A percentile compares a stretch with the other conserved stretches of the same genome.
phyloP scores from a whole-genome alignment of 1,284 basidiomycete species.

The Ganoderma meredithae region DNA sequence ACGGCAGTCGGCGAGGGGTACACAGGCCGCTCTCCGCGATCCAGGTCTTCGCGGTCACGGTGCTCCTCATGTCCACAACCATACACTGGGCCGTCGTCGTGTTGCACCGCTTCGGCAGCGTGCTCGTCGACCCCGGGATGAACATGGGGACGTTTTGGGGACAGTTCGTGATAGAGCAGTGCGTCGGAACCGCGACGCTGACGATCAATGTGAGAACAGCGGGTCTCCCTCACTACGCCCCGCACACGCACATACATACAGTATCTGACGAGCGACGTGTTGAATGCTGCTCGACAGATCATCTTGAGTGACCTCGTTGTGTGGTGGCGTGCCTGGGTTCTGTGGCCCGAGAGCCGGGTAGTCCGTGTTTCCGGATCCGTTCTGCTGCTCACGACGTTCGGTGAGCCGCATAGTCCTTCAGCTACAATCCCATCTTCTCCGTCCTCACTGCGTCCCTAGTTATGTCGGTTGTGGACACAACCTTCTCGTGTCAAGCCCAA shows the following conservation, averaged over 20 bases:
- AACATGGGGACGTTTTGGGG: not conserved
- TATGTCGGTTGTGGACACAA: not conserved
- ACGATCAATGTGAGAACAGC: not conserved
- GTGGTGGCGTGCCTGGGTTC: constrained; percentile 3
- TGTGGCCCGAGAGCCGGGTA: not conserved
- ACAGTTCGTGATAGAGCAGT: not conserved
- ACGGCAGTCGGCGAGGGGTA: not conserved
- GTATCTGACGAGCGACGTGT: not conserved
- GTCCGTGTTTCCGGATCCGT: not conserved
- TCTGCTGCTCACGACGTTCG: not conserved
- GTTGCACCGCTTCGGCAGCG: not conserved
- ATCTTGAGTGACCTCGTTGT: constrained; percentile 3
- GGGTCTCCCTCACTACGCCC: not conserved
- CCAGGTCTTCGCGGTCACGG: not conserved
- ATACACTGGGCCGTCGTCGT: constrained; percentile 1
- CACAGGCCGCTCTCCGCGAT: not conserved
- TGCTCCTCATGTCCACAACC: not conserved
- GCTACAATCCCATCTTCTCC: too few relatives aligned
- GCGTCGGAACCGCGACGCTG: constrained; percentile 4
- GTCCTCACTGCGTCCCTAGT: not conserved
- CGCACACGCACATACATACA: too few relatives aligned
- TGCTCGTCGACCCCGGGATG: not conserved
- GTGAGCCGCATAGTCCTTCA: not conserved
- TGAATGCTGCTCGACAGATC: not conserved
- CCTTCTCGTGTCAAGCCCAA: not conserved